phyloP scores from a whole-genome alignment of 2,329 filamentous ascomycete genomes.

The Cordyceps cicadae region DNA sequence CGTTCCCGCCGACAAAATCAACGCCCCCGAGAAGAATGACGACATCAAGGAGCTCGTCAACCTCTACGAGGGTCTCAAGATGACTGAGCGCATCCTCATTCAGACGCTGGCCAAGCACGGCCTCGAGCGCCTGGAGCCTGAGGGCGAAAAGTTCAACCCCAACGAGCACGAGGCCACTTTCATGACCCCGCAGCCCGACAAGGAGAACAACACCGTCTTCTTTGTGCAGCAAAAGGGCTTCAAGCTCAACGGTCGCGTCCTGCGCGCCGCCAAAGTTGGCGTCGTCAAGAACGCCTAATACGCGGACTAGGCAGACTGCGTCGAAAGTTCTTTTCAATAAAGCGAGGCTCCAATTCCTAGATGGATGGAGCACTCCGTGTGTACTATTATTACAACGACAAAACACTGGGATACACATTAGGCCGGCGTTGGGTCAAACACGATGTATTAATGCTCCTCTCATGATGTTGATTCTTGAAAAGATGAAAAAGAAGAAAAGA shows the following conservation, averaged over 20 bases:
- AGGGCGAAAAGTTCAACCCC: constrained; percentile 84
- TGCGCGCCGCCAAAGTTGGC: constrained; percentile 91
- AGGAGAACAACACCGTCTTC: constrained; percentile 87
- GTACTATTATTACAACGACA: constrained; percentile 26
- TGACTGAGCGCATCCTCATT: constrained; percentile 88
- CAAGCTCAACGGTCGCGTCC: constrained; percentile 78
- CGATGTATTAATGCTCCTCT: constrained; percentile 38
- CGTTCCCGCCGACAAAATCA: constrained; percentile 68
- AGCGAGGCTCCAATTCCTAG: not conserved
- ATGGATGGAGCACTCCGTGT: constrained; percentile 17
- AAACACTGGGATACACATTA: constrained; percentile 16
- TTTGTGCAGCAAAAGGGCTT: constrained; percentile 94
- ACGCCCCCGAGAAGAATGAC: constrained; percentile 39
- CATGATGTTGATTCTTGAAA: constrained; percentile 27
- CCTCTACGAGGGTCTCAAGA: constrained; percentile 83
- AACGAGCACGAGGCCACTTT: constrained; percentile 96
- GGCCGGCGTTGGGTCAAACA: constrained; percentile 27
- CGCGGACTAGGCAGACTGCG: constrained; percentile 9
- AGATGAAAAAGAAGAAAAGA: not conserved
- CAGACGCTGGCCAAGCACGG: constrained; percentile 88
- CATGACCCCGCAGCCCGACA: constrained; percentile 77
- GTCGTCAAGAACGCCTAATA: constrained; percentile 72
- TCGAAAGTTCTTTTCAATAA: not conserved
- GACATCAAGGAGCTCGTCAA: constrained; percentile 64
- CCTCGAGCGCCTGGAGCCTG: constrained; percentile 78